Percentiles rank a stretch among this genome's conserved stretches.
phyloP scores from a whole-genome alignment of 1,284 basidiomycete genomes.

The Puccinia coronata region DNA sequence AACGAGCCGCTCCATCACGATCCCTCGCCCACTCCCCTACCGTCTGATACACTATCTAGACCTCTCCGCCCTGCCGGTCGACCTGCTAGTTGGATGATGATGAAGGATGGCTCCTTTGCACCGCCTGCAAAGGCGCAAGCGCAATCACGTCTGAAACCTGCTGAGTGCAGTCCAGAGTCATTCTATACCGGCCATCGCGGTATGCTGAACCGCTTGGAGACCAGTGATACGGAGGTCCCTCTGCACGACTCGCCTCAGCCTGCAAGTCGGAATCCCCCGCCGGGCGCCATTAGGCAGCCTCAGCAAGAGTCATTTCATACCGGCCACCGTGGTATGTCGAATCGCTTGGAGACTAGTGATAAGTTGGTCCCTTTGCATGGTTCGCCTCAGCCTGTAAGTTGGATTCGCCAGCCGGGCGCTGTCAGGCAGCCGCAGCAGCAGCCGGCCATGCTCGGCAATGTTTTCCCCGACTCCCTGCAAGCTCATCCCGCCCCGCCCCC shows the following conservation, averaged over 20 bases:
- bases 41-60: constrained; percentile 13
- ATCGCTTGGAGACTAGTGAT: constrained; percentile 21
- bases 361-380: not conserved
- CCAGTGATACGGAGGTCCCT: constrained; percentile 11
- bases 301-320: constrained; percentile 4
- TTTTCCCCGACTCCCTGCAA: not conserved
- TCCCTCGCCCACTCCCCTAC: constrained; percentile 2
- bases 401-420: not conserved
- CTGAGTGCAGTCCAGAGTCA: not conserved
- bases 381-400: not conserved
- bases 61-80: constrained; percentile 29
- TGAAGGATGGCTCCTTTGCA: constrained; percentile 37
- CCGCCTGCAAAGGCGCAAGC: constrained; percentile 28
- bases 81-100: constrained; percentile 42
- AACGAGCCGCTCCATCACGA: constrained; percentile 15
- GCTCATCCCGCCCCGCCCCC: not conserved
- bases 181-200: constrained; percentile 7
- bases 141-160: not conserved
- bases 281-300: not conserved
- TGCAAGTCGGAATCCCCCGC: not conserved
- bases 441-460: not conserved
- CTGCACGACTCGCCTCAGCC: not conserved
- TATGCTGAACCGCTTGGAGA: not conserved
- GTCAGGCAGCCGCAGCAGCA: not conserved
- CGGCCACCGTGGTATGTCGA: not conserved